Conservation (phyloP, 805 yeast genomes). For the Ogataea paradorogensis region DNA sequence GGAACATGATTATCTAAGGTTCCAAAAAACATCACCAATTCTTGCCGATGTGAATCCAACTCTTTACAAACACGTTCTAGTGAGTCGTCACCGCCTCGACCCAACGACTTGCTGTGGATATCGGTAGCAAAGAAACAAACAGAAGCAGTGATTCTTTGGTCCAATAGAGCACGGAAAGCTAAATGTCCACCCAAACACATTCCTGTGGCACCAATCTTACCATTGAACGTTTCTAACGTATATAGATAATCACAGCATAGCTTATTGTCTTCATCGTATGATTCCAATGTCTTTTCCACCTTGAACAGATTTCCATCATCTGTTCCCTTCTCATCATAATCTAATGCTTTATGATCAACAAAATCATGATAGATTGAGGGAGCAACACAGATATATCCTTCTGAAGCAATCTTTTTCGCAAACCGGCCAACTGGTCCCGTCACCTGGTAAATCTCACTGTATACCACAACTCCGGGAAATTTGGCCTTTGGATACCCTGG, state of each 20-base stretch:
- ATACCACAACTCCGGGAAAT: conserved; percentile 78
- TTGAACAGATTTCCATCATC: conserved; percentile 71
- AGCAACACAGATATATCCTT: conserved; percentile 75
- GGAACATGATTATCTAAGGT: conserved; percentile 80
- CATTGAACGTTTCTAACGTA: conserved; percentile 60
- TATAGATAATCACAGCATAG: conserved; percentile 61
- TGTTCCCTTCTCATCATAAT: conserved; percentile 71
- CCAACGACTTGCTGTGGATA: conserved; percentile 66
- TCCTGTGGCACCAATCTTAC: conserved; percentile 77
- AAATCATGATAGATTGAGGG: conserved; percentile 81
- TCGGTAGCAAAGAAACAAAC: conserved; percentile 82
- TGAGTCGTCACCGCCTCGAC: conserved; percentile 68
- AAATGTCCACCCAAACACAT: conserved; percentile 87
- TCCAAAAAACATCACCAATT: conserved; percentile 68
- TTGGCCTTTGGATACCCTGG: conserved; percentile 74
- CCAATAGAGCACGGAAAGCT: conserved; percentile 68
- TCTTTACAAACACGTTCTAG: conserved; percentile 49
- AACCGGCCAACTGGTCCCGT: conserved; percentile 80
- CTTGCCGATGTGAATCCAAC: conserved; percentile 48
- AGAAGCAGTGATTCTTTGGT: conserved; percentile 60
- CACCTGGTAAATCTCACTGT: conserved; percentile 77
- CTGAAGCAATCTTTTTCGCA: conserved; percentile 75
- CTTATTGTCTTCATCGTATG: conserved; percentile 73
- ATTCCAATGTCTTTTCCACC: conserved; percentile 59
- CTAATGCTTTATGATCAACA: conserved; percentile 56